Conservation (phyloP, 1,284 basidiomycete species). For the Boletus mariae region DNA sequence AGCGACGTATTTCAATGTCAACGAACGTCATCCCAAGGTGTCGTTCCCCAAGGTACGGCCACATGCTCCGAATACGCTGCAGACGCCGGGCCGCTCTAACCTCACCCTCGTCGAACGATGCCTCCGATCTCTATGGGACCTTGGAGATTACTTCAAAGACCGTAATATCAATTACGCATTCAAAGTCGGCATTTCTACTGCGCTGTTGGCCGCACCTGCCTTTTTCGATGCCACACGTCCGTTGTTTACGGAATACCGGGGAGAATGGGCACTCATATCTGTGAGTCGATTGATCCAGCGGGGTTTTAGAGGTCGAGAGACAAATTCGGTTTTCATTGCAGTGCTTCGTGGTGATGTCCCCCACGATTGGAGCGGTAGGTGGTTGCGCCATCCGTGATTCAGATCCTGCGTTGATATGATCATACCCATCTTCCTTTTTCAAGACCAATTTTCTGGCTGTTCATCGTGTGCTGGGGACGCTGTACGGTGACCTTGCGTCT, state of each 20-base stretch:
- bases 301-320: constrained; percentile 8
- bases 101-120: constrained; percentile 57
- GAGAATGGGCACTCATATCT: constrained; percentile 94
- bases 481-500: constrained; percentile 47
- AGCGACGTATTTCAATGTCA: constrained; percentile 64
- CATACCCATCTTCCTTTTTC: neutral
- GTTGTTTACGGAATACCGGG: constrained; percentile 76
- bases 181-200: constrained; percentile 81
- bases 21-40: constrained; percentile 51
- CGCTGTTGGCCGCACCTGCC: constrained; percentile 80
- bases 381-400: neutral
- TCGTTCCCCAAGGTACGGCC: constrained; percentile 81
- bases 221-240: constrained; percentile 79
- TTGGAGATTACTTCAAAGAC: constrained; percentile 68
- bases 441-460: constrained; percentile 81
- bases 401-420: constrained; percentile 3
- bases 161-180: constrained; percentile 85
- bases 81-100: constrained; percentile 65
- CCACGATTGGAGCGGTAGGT: constrained; percentile 79
- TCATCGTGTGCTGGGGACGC: constrained; percentile 77
- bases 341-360: constrained; percentile 88
- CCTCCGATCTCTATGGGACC: constrained; percentile 71
- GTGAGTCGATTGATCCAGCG: constrained; percentile 39
- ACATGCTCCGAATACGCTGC: constrained; percentile 81
- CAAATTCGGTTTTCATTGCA: constrained; percentile 27